Conservation (phyloP, 768 basidiomycete genomes). For the Leucosporidium scottii region DNA sequence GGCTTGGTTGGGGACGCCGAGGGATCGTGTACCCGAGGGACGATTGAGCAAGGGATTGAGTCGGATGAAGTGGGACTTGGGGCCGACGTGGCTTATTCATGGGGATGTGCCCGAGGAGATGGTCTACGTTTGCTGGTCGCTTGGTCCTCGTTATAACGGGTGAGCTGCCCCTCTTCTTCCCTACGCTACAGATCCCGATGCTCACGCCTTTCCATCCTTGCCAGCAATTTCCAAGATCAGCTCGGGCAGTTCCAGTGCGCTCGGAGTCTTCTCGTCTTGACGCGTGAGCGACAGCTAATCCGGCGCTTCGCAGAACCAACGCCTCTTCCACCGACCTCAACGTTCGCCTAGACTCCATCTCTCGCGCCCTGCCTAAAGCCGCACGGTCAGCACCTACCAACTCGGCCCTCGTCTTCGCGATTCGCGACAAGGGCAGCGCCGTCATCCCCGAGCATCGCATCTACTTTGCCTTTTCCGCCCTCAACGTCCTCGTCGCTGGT, state of each 20-base stretch:
- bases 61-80: conserved; percentile 5
- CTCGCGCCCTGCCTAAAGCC: neutral
- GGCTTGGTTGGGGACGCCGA: conserved; percentile 8
- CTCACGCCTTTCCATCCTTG: too few species aligned
- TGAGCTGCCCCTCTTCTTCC: too few species aligned
- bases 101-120: conserved; percentile 15
- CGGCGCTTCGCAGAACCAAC: neutral
- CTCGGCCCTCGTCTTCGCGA: conserved; percentile 6
- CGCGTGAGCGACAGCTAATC: too few species aligned
- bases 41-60: neutral
- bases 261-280: neutral
- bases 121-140: neutral
- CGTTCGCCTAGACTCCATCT: conserved; percentile 2
- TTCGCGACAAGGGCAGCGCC: conserved; percentile 5
- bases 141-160: neutral
- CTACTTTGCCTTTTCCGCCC: conserved; percentile 9
- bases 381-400: neutral
- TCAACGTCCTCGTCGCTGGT: neutral
- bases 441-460: conserved; percentile 13
- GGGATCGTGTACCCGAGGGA: neutral
- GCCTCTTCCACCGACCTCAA: conserved; percentile 4
- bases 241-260: conserved; percentile 4
- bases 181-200: too few species aligned
- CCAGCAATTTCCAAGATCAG: conserved; percentile 5
- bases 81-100: conserved; percentile 12